Evolutionary conservation across 805 yeast species (phyloP), one percentile per base, ranked within the genome.

Genomic region (Candida hungchunana): DNA sequence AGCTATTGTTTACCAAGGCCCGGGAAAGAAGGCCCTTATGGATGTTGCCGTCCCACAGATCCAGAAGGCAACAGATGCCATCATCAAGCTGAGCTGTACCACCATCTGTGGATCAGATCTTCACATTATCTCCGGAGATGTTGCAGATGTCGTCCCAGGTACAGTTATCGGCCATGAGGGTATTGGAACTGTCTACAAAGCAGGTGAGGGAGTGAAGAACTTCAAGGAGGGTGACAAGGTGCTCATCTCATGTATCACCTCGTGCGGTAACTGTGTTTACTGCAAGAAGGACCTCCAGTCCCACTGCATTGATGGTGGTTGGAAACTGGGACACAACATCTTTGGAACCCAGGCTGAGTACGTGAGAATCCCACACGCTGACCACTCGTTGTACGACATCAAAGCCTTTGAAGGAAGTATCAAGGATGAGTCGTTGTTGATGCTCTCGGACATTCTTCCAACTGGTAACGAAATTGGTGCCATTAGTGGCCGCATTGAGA

Each of bases 381-480:
- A 67, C 39, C 35, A 55, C 41, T 66, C 73, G 0, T 40, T 68
- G 28, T 56, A 56, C 41, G 35, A 48, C 29, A 40, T 53, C 27
- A 49, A 49, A 17, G 62, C 56, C 12, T 66, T 65, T 18, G 48
- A 52, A 23, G 51, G 69, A 4, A 44, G 48, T 25, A 41, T 69
- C 7, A 44, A 50, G 22, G 79, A 77, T 36, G 74, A 69, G 51
- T 67, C 77, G 30, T 61, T 77, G 53, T 66, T 77, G 35, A 77
- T 77, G 71, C 61, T 77, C 42, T 76, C 79, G 9, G 81, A 75
- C 47, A 79, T 80, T 18, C 59, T 79, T 55, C 84, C 82, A 40
- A 81, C 82, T 33, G 83, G 82, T 31, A 71, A 77, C 59, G 78
- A 77, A 43, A 77, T 78, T 39, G 83, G 83, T 42, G 79, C 79